These are phyloP conservation scores for Fragaria nilgerrensis DNA, from an alignment of 306 rosid species.

Conservation along the genomic window DNA sequence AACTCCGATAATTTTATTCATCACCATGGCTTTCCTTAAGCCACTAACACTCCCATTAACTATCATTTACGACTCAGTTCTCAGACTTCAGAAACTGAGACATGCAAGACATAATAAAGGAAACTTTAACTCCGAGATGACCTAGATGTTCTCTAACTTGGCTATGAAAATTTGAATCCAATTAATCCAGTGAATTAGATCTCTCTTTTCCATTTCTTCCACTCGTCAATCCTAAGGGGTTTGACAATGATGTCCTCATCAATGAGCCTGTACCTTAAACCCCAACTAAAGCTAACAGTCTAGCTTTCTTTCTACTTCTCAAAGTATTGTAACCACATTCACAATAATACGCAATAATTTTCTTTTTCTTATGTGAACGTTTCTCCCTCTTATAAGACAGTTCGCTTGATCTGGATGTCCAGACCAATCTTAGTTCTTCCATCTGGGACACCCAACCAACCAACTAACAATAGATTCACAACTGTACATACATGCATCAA, in stretches of 20 bases:
- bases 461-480: background rate
- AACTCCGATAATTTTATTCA: background rate
- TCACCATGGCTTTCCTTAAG: background rate
- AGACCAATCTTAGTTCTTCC: background rate
- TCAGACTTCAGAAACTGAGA: background rate
- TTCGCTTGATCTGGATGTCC: background rate
- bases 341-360: background rate
- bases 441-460: constrained; percentile 1
- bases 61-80: background rate
- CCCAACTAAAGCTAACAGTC: background rate
- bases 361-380: background rate
- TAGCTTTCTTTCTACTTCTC: background rate
- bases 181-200: background rate
- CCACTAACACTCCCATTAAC: background rate
- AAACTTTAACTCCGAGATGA: background rate
- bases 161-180: background rate
- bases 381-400: background rate
- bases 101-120: background rate
- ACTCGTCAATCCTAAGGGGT: background rate
- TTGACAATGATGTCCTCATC: background rate
- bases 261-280: background rate
- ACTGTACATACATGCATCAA: background rate
- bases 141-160: background rate
- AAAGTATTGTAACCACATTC: background rate
- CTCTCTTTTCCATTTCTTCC: background rate